phyloP scores from a whole-genome alignment of 192 early-diverging fungal genomes.

The Linnemannia elongata region DNA sequence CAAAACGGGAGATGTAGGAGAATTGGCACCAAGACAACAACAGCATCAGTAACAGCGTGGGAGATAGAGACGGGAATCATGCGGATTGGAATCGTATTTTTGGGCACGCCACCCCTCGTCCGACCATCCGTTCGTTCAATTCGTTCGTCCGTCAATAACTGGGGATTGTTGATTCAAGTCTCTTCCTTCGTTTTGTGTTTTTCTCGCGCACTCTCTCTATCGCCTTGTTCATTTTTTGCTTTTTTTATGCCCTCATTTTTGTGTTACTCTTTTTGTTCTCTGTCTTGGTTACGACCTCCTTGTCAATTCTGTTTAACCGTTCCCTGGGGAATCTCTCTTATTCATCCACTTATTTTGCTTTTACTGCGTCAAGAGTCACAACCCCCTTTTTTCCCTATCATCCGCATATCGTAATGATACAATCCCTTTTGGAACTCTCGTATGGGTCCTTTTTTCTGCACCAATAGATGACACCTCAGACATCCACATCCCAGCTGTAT shows the following conservation, averaged over 20 bases:
- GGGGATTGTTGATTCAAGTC: background rate
- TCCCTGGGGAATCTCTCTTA: background rate
- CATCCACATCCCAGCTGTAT: conserved; percentile 89
- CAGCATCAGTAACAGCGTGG: background rate
- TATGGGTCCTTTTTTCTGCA: conserved; percentile 11
- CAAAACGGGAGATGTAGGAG: background rate
- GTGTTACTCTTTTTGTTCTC: background rate
- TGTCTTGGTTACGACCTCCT: background rate
- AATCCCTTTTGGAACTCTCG: background rate
- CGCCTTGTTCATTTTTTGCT: background rate
- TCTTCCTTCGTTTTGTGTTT: background rate
- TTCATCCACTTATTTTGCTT: background rate
- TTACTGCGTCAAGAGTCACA: background rate
- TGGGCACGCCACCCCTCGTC: conserved; percentile 8
- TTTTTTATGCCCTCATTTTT: background rate
- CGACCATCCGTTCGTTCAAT: background rate
- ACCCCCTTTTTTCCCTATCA: background rate
- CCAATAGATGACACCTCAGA: conserved; percentile 84
- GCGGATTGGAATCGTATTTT: conserved; percentile 3
- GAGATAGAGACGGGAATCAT: conserved; percentile 15
- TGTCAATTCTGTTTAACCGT: background rate
- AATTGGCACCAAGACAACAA: conserved; percentile 1
- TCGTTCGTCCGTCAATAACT: background rate
- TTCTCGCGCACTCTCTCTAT: background rate
- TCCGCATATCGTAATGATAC: background rate